Evolutionary conservation across 345 rosid genomes (phyloP), one percentile per base, ranked within the genome.

Genomic region (Aurinia saxatilis): DNA sequence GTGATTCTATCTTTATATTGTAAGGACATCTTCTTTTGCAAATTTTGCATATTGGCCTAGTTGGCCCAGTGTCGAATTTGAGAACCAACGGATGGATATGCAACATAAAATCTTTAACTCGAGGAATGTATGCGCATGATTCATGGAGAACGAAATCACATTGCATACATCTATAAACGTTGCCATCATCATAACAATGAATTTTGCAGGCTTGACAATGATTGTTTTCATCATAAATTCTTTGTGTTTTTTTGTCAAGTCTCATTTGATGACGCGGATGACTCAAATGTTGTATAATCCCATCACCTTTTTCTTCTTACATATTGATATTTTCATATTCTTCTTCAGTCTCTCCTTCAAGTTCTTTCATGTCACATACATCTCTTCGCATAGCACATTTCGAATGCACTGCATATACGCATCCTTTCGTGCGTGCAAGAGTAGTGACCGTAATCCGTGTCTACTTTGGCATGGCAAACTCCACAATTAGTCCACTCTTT

Each of bases 331-430:
- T 6, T 2, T 47, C 53, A n/a, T 10, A 13, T 19, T 4, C 18
- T 1, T 33, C 3, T 37, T 46, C 29, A n/a, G 53, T 25, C 5
- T 3, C 21, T 0, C 16, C 38, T 29, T 48, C 46, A 1, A 39
- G 10, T 29, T 57, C 33, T 35, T 31, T 13, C 0, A 42, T 50
- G 18, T 63, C 68, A 51, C 63, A 63, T 6, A 54, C 27, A 13
- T 11, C 12, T 5, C 0, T 0, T 8, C n/a, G 5, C 2, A 10
- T 44, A 1, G 50, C 62, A 16, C 73, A 69, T 21, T 10, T 13
- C 6, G 25, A 33, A 56, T 71, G 70, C 8, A 52, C 47, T 31
- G 47, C 42, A 57, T 49, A 71, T 23, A 1, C 10, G 27, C 35
- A 49, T 12, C 14, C 57, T 23, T 52, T 38, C 3, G 39, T 7